Percentiles rank a stretch among this genome's conserved stretches.
phyloP scores from a whole-genome alignment of 2,329 filamentous ascomycete species.

The Capronia coronata region DNA sequence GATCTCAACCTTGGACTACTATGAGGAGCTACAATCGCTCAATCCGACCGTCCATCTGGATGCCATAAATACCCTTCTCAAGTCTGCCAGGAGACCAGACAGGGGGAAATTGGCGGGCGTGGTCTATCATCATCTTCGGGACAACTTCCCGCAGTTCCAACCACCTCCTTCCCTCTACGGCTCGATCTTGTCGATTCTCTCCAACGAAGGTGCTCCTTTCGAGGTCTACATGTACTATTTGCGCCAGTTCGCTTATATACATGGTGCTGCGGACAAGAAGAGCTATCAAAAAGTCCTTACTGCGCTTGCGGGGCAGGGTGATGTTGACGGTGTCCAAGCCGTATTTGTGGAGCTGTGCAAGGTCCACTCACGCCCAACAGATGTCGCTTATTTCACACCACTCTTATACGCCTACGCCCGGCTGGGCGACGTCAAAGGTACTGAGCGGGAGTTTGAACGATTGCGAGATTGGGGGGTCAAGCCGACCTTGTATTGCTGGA shows the following conservation, averaged over 20 bases:
- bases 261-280: constrained; percentile 31
- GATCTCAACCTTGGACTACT: constrained; percentile 19
- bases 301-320: constrained; percentile 43
- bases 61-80: constrained; percentile 32
- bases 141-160: constrained; percentile 12
- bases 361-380: constrained; percentile 34
- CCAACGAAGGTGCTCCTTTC: constrained; percentile 4
- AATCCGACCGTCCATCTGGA: constrained; percentile 10
- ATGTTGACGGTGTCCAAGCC: constrained; percentile 40
- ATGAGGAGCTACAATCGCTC: constrained; percentile 2
- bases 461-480: constrained; percentile 53
- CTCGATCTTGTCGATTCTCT: constrained; percentile 15
- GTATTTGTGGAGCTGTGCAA: constrained; percentile 41
- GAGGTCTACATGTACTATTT: constrained; percentile 36
- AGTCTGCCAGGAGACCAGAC: constrained; percentile 27
- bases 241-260: constrained; percentile 35
- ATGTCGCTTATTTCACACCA: constrained; percentile 40
- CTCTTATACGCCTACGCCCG: constrained; percentile 67
- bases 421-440: constrained; percentile 56
- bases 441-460: constrained; percentile 56
- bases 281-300: constrained; percentile 37
- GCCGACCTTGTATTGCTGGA: constrained; percentile 62
- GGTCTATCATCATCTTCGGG: constrained; percentile 40
- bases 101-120: constrained; percentile 29
- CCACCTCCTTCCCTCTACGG: constrained; percentile 8